These are phyloP conservation scores for Aspergillus sclerotialis DNA, from an alignment of 2,329 filamentous ascomycete species.

Conservation along the genomic window DNA sequence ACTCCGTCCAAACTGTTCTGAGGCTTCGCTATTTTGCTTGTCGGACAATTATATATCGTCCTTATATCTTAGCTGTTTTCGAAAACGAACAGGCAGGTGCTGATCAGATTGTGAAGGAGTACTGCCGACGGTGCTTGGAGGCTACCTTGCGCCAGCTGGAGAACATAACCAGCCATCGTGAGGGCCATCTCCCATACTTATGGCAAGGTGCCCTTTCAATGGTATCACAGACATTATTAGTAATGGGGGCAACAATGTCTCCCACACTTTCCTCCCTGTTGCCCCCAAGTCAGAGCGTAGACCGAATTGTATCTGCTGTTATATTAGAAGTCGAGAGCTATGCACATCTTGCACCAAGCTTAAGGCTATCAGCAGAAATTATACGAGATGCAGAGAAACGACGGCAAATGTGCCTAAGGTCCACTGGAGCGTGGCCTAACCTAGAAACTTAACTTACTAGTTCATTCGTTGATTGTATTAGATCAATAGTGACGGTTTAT, in stretches of 20 bases:
- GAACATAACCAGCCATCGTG: slow-evolving; percentile 70
- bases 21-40: slow-evolving; percentile 77
- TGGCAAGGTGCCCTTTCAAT: slow-evolving; percentile 81
- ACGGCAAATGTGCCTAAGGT: slow-evolving; percentile 44
- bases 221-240: slow-evolving; percentile 70
- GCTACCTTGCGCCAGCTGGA: slow-evolving; percentile 73
- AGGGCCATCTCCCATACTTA: slow-evolving; percentile 76
- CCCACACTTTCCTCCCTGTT: slow-evolving; percentile 63
- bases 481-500: too few relatives aligned
- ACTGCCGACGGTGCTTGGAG: slow-evolving; percentile 74
- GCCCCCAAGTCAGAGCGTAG: slow-evolving; percentile 50
- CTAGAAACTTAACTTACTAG: too few relatives aligned
- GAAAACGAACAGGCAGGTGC: slow-evolving; percentile 67
- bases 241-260: slow-evolving; percentile 81
- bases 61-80: slow-evolving; percentile 72
- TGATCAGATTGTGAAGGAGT: slow-evolving; percentile 67
- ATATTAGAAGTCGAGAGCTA: slow-evolving; percentile 69
- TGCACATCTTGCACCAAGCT: slow-evolving; percentile 66
- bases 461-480: too few relatives aligned
- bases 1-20: slow-evolving; percentile 72
- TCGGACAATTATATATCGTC: slow-evolving; percentile 77
- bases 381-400: slow-evolving; percentile 71
- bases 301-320: slow-evolving; percentile 71
- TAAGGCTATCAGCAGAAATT: slow-evolving; percentile 70
- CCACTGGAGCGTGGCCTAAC: slow-evolving; percentile 8